phyloP scores from a whole-genome alignment of 768 basidiomycete genomes.

The Cystobasidium onofrii region DNA sequence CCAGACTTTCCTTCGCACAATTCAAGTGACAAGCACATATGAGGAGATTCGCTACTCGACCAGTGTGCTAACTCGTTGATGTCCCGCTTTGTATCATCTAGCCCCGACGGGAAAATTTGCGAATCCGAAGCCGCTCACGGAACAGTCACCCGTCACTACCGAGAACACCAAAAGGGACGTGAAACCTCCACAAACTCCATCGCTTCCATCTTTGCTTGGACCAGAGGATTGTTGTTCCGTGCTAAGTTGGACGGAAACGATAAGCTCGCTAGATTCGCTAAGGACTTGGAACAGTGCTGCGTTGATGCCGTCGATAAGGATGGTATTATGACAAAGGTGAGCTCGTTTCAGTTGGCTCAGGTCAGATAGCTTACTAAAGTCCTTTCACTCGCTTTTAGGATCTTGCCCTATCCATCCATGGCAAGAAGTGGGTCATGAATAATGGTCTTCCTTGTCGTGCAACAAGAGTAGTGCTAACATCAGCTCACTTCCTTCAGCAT shows the following conservation, averaged over 20 bases:
- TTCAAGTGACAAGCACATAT: no score
- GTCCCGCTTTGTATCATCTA: slow-evolving; percentile 61
- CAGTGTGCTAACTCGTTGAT: not conserved
- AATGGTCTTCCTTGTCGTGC: not conserved
- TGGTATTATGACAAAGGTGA: slow-evolving; percentile 38
- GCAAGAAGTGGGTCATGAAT: slow-evolving; percentile 50
- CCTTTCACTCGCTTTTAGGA: slow-evolving; percentile 49
- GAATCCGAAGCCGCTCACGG: slow-evolving; percentile 97
- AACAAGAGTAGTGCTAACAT: no score
- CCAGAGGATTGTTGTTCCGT: slow-evolving; percentile 64
- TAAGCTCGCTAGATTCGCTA: slow-evolving; percentile 62
- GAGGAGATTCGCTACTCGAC: no score
- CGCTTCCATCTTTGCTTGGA: slow-evolving; percentile 98
- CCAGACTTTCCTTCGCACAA: no score
- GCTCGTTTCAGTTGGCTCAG: no score
- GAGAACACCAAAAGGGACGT: slow-evolving; percentile 91
- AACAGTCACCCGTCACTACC: slow-evolving; percentile 74
- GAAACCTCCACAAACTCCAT: slow-evolving; percentile 99
- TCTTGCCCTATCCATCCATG: slow-evolving; percentile 85
- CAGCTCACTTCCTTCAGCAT: slow-evolving; percentile 48
- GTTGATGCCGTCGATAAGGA: slow-evolving; percentile 46
- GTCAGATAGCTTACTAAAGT: no score
- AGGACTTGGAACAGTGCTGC: slow-evolving; percentile 74
- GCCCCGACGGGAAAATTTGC: slow-evolving; percentile 77
- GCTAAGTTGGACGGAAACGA: slow-evolving; percentile 79